Evolutionary conservation across 208 protist species (phyloP), one percentile per base, ranked within the genome.

Genomic region (Tritrichomonas foetus): DNA sequence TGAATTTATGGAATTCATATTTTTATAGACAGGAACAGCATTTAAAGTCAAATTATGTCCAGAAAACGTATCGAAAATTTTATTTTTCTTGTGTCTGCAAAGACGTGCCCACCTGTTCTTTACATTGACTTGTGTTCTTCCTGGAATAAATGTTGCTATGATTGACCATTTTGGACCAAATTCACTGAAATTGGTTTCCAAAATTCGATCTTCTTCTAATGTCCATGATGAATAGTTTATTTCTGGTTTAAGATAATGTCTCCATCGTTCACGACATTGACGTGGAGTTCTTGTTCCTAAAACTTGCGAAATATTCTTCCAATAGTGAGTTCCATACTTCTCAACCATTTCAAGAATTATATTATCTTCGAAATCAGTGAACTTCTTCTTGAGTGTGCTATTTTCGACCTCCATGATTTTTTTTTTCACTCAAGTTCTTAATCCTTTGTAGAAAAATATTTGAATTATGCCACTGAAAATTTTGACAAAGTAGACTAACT

Each of bases 371-470:
- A 47, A 25, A 47, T 47, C 22, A 14, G 69, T 47, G 16, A 78
- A 78, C 36, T 78, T 78, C 33, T 44, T 78, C 33, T 78, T 78
- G n/a, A n/a, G n/a, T n/a, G n/a, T n/a, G n/a, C n/a, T n/a, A n/a
- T n/a, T n/a, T n/a, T n/a, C n/a, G n/a, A n/a, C n/a, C n/a, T n/a
- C n/a, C n/a, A n/a, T n/a, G n/a, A n/a, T n/a, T n/a, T n/a, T n/a
- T n/a, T n/a, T n/a, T n/a, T n/a, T n/a, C n/a, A n/a, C n/a, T n/a
- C n/a, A n/a, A n/a, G n/a, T n/a, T n/a, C n/a, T n/a, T n/a, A n/a
- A n/a, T n/a, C n/a, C n/a, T n/a, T n/a, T n/a, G n/a, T n/a, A n/a
- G n/a, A n/a, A n/a, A n/a, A n/a, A n/a, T n/a, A n/a, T n/a, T n/a
- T n/a, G n/a, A n/a, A n/a, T n/a, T n/a, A n/a, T n/a, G n/a, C n/a